Base-by-base conservation (phyloP, 2,329 filamentous ascomycete genomes). In the Xylaria sp. region DNA sequence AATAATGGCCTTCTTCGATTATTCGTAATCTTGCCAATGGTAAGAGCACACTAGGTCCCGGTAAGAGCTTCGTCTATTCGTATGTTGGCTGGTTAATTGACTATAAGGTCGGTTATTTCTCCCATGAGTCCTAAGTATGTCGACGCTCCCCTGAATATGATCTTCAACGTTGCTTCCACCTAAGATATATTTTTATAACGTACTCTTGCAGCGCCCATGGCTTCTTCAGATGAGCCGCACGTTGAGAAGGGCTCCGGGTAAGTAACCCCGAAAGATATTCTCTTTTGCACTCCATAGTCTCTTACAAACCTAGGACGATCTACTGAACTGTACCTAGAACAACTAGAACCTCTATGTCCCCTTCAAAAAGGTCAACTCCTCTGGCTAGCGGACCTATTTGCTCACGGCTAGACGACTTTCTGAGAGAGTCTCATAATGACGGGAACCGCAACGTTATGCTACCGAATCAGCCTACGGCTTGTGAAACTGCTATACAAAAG, bases 361-460 rank as follows among this genome's bases (percentile, higher is more conserved):
- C 11, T 13, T 13, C 29, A 7, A 7, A 34, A 34, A n/a, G n/a
- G n/a, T n/a, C 29, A 34, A 34, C 8, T 13, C 11, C 3, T 13
- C 5, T 11, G 16, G 9, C 11, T 13, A 21, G 26, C 37, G 44
- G 50, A 5, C 13, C 44, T 5, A 39, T 48, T 4, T 44, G 39
- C 13, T 39, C 49, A 17, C 50, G 50, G 16, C n/a, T 57, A 13
- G 24, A 42, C 3, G 54, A 52, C 22, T 60, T 54, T 19, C 9
- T 54, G 6, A 26, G 45, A n/a, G 57, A 60, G 22, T 37, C 48
- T 2, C 37, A 42, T 1, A n/a, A 38, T 7, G 39, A 20, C 8
- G 57, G 57, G 44, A 60, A 60, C n/a, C 51, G 51, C 40, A 47
- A 50, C 20, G 45, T 57, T 9, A 50, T 57, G 48, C 17, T 60